Base-by-base conservation (phyloP, 1,139 yeast species). In the Eremothecium gossypii region DNA sequence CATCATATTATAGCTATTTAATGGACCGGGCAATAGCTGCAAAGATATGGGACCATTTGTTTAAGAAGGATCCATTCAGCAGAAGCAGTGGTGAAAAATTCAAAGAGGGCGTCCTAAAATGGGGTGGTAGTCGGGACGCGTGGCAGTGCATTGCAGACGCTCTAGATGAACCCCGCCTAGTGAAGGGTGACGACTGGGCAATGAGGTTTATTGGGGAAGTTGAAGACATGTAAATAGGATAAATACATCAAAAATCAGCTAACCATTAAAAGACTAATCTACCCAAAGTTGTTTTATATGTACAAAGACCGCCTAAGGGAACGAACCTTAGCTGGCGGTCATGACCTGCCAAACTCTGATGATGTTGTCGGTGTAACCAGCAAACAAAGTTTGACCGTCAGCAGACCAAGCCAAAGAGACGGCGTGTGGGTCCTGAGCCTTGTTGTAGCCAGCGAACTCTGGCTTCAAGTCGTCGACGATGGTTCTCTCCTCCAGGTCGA, bases 311-410 rank as follows among this genome's bases (percentile, higher is more conserved):
- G 43, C 40, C 26, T 43, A 41, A 41, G 17, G 29, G n/a, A 42
- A 10, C 3, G 17, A 23, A 14, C 14, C 51, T 65, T 72, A 73
- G 68, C 70, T 69, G 66, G 94, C 79, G 76, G 95, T 87, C 96
- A 89, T 89, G 65, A 91, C 96, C 82, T 91, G 97, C 97, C 97
- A 91, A 74, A 89, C 98, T 79, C 98, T 91, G 80, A 91, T 89
- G 68, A 83, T 79, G 79, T 86, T 86, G 76, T 91, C 99, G 67
- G 97, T 89, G 96, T 91, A 91, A 80, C 99, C 99, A 64, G 97
- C 96, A 70, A 87, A 91, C 75, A 91, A 82, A 83, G 85, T 87
- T 80, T 89, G 97, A 72, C 98, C 98, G 66, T 91, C 98, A 73
- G 96, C 94, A 65, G 97, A 89, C 99, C 99, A 91, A 70, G 96